Evolutionary conservation across 2,329 filamentous ascomycete species (phyloP).

Genomic region (Mycosphaerella sp.): DNA sequence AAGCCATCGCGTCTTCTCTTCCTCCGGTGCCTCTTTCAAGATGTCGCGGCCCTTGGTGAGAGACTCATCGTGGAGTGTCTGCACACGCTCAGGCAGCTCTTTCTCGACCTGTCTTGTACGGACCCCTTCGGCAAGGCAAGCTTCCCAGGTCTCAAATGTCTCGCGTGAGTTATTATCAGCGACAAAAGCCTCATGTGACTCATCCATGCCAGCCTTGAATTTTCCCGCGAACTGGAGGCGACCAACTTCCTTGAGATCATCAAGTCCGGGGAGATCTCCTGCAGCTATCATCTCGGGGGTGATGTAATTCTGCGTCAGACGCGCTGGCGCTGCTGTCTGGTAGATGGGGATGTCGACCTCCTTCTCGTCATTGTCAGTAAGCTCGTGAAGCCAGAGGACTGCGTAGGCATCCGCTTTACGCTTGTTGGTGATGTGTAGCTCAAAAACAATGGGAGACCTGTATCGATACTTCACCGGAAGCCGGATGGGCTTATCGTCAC

Average conservation of each 20-base stretch:
- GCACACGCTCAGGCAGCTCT: constrained; percentile 66
- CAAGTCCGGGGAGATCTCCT: constrained; percentile 59
- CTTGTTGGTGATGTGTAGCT: constrained; percentile 67
- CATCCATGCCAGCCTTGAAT: constrained; percentile 87
- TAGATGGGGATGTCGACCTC: constrained; percentile 87
- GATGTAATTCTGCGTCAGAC: constrained; percentile 87
- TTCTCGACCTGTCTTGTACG: constrained; percentile 63
- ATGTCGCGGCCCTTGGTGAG: constrained; percentile 75
- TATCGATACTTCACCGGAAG: constrained; percentile 88
- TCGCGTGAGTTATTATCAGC: constrained; percentile 83
- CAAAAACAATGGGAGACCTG: constrained; percentile 81
- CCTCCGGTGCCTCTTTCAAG: constrained; percentile 63
- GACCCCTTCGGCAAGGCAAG: constrained; percentile 81
- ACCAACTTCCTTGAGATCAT: constrained; percentile 71
- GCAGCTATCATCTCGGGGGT: constrained; percentile 66
- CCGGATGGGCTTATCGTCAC: constrained; percentile 50
- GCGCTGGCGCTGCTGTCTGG: constrained; percentile 66
- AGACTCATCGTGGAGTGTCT: constrained; percentile 74
- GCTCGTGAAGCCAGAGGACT: constrained; percentile 76
- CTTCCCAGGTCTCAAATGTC: constrained; percentile 92
- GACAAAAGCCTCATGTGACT: constrained; percentile 76
- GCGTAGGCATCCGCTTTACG: constrained; percentile 69
- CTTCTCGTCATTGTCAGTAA: constrained; percentile 71
- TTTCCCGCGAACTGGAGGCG: constrained; percentile 71
- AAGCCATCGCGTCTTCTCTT: constrained; percentile 73